Evolutionary conservation across 2,329 filamentous ascomycete species (phyloP), one percentile per base, ranked within the genome.

Genomic region (Trichoderma polysporum): DNA sequence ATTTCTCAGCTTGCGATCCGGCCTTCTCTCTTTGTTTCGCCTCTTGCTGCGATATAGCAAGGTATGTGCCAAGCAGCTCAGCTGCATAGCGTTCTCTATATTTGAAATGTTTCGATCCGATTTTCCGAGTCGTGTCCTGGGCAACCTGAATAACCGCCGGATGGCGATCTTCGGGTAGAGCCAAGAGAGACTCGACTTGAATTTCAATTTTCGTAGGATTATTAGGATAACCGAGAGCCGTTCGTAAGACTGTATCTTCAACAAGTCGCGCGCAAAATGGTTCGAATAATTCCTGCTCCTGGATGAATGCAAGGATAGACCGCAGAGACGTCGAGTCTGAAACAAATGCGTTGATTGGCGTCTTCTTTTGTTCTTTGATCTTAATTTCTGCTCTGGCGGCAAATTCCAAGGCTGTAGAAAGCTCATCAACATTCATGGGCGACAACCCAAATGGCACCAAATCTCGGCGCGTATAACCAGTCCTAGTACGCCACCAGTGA

Each of bases 401-500:
- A 52, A 69, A 70, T 54, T 73, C 71, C 33, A 73, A 68, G 5
- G 67, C 66, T 13, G 66, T 62, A 22, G 67, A 50, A 27, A 73
- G 69, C 17, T 71, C 68, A 9, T 68, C 67, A 15, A 29, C 22
- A 31, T 31, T 61, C 56, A 61, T 56, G 4, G 39, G n/a, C 5
- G 45, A 52, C 29, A 66, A 17, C 4, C 57, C 57, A 57, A 22
- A 47, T 2, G 60, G 19, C 0, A 68, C 37, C 47, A 65, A 25
- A 35, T 68, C 66, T 3, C 64, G 62, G 7, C 71, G 69, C 2
- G 69, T 63, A 65, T 86, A 85, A 0, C 83, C 83, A 1, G 85
- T 76, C 25, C 78, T 74, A 4, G 72, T 73, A 1, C 83, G 74
- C 81, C 82, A 86, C 73, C 82, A 80, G n/a, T 78, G 74, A 59